phyloP scores from a whole-genome alignment of 129 eudicot species.

The Logfia minima region DNA sequence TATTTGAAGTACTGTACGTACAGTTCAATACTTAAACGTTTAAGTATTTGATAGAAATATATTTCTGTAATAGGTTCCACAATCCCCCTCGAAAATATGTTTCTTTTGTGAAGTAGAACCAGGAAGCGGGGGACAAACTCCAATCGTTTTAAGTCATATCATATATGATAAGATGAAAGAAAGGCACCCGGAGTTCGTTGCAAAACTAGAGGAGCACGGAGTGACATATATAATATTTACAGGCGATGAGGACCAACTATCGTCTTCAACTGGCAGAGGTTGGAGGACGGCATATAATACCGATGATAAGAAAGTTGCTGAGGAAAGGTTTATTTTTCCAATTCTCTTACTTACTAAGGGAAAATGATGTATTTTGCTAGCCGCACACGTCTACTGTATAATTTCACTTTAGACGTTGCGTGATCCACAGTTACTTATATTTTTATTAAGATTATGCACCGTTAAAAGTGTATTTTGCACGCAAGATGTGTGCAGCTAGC shows the following conservation, averaged over 20 bases:
- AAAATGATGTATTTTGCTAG: no score
- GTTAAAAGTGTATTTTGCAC: no score
- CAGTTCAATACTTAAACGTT: no score
- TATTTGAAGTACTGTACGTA: no score
- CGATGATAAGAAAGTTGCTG: slow-evolving; percentile 61
- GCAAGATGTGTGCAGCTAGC: no score
- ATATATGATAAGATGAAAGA: slow-evolving; percentile 32
- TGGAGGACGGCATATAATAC: slow-evolving; percentile 74
- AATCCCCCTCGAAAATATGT: slow-evolving; percentile 64
- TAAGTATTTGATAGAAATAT: no score
- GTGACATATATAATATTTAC: slow-evolving; percentile 33
- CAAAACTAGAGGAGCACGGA: slow-evolving; percentile 28
- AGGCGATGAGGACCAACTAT: slow-evolving; percentile 67
- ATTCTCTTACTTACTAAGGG: no score
- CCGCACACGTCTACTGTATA: no score
- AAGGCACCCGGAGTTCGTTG: slow-evolving; percentile 28
- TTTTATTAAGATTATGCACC: no score
- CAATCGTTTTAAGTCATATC: slow-evolving; percentile 49
- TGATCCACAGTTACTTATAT: no score
- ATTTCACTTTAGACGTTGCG: no score
- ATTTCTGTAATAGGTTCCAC: slow-evolving; percentile 41
- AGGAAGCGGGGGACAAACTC: slow-evolving; percentile 77
- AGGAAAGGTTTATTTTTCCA: slow-evolving; percentile 52
- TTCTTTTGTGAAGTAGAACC: slow-evolving; percentile 91
- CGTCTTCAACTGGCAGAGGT: slow-evolving; percentile 62